Evolutionary conservation across 768 basidiomycete genomes (phyloP), one percentile per base, ranked within the genome.

Genomic region (Tylopilus vinaceipallidus): DNA sequence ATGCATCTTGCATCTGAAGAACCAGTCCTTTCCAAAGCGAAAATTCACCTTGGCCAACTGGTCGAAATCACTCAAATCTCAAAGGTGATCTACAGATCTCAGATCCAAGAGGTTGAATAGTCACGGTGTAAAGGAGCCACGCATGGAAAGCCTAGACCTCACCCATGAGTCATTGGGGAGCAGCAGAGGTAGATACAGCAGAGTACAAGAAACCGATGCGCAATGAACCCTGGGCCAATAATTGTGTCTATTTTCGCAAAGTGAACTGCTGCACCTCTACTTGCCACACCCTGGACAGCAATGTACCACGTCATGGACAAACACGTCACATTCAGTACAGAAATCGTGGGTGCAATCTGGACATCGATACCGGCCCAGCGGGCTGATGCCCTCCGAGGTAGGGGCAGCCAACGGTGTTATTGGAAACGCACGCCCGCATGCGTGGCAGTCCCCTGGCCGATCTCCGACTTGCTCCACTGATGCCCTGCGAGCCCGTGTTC

Each of bases 301-400:
- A 63, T 98, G 95, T 17, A 98, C 75, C 19, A 93, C 92, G 54
- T 95, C 91, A 59, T 98, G 97, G 5, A 98, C 84, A 62, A 98
- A 97, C 17, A 95, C 80, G 71, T 99, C 97, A 64, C 97, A 99
- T 42, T 98, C 95, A 22, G 84, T 79, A 65, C 97, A 98, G 63
- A 98, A 99, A 64, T 97, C 87, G 42, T 88, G 73, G 3, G 68
- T 60, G 71, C 97, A 98, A 20, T 89, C 87, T 3, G 86, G 84
- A 68, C 97, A 98, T 45, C 84, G 79, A 67, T 98, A 99, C 29
- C 95, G 78, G 16, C 93, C 90, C 6, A 90, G 73, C 1, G 90
- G 83, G 56, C 90, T 94, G 56, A 95, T 74, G 1, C 88, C 92
- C 47, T 94, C 77, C 27, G 67, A 65, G 5, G 73, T 70, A 20